Evolutionary conservation across 2,329 filamentous ascomycete genomes (phyloP), one percentile per base, ranked within the genome.

Genomic region (Aspergillus alliaceus): DNA sequence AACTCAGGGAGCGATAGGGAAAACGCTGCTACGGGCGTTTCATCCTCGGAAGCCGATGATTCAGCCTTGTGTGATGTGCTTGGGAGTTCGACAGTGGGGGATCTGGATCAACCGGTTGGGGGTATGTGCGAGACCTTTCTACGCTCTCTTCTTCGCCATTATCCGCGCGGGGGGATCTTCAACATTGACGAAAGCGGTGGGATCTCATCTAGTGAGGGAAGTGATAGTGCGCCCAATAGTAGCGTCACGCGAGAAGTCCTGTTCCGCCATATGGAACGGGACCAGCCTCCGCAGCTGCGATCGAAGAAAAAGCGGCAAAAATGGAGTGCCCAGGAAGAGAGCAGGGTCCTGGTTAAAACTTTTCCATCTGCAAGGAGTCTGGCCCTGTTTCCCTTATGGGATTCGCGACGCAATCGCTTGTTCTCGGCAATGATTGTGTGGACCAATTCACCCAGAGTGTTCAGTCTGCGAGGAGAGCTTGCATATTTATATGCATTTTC

Each of bases 321-420:
- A 6, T 27, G 56, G 22, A 56, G 24, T 9, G 51, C 66, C 44
- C 53, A 61, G 18, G 55, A 64, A 32, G 56, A 69, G 25, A 64
- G 63, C n/a, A 44, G 61, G 4, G 31, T 49, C 6, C 57, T 71
- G 15, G 52, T 69, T 40, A 60, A 64, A 14, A 56, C 68, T 1
- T 58, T 69, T 7, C 61, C 68, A 1, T 58, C 57, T 2, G 70
- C 70, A 6, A 58, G 68, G 22, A 69, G 63, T 48, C 66, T 75
- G 8, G 57, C 64, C 4, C 62, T 73, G 9, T 61, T 69, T 14
- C 72, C 72, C 0, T 54, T 75, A 0, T 74, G 71, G 71, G 71
- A 75, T 20, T 68, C 66, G 2, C 60, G 68, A 4, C 64, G 61
- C 12, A 51, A 60, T 18, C 57, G 69, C 2, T 74, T 71, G 64